Evolutionary conservation across 2,329 filamentous ascomycete species (phyloP), one percentile per base, ranked within the genome.

Genomic region (Alternaria sp.): DNA sequence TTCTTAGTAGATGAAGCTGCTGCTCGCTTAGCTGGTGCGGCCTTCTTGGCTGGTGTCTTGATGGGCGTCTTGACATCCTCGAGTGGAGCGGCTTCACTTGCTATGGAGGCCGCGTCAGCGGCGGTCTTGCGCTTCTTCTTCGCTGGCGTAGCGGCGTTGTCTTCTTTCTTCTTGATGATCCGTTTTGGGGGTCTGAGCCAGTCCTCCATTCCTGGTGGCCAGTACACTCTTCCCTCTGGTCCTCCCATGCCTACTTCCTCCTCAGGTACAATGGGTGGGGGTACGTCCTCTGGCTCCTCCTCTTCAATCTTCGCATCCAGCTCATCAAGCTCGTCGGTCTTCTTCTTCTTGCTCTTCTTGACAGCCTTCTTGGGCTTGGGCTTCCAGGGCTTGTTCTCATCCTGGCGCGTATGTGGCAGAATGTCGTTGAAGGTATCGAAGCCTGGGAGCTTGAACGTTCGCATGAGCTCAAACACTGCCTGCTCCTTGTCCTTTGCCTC

Each of bases 401-500:
- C 94, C 3, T 86, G 84, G 0, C 94, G 86, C 61, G 90, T 88
- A 74, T 94, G 87, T 0, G 94, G 93, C 3, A 95, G 83, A 2
- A 98, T 83, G 58, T 96, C 89, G 69, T 91, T 91, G 75, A 96
- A 89, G 0, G 81, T 86, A 19, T 96, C 85, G 81, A 89, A 92
- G 0, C 93, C 93, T 0, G 93, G 92, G 0, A 98, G 84, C 72
- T 90, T 93, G 78, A 93, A 97, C 0, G 85, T 93, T 21, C 91
- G 87, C 93, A 97, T 97, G 17, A 98, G 85, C 67, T 97, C 93
- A 72, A 98, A 97, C 0, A 97, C 93, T 0, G 95, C 93, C 79
- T 98, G 95, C 77, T 98, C 95, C 80, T 98, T 98, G 76, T 97
- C 95, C 78, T 98, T 98, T 51, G 95, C 95, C 81, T 98, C 95